Evolutionary conservation across 495 filamentous ascomycete genomes (phyloP).

Genomic region (Baudoinia panamericana): DNA sequence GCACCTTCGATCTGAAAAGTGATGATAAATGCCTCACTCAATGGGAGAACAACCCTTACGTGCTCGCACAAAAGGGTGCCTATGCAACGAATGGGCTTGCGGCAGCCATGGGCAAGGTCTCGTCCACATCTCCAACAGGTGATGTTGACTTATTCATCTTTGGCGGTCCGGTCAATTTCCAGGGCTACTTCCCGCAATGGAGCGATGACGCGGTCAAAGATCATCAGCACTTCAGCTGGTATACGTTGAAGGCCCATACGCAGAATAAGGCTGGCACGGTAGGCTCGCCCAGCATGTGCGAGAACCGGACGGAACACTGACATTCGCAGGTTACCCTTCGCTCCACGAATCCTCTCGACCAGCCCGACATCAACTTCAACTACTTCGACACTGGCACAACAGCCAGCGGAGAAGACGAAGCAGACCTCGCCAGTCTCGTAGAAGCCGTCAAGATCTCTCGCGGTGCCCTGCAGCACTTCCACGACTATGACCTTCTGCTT

Average conservation of each 20-base stretch:
- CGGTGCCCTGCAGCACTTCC: background rate
- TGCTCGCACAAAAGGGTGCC: constrained; percentile 4
- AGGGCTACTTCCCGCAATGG: constrained; percentile 8
- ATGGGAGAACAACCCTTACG: constrained; percentile 7
- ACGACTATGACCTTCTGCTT: too few species aligned
- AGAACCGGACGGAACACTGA: constrained; percentile 1
- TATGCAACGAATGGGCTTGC: constrained; percentile 10
- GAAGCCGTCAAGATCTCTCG: constrained; percentile 19
- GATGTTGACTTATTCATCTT: constrained; percentile 14
- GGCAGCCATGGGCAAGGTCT: constrained; percentile 5
- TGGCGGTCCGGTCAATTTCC: constrained; percentile 6
- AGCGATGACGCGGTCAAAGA: constrained; percentile 1
- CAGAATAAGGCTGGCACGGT: too few species aligned
- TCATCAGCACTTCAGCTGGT: constrained; percentile 6
- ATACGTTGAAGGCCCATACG: too few species aligned
- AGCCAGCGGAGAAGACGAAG: too few species aligned
- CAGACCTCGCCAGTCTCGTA: constrained; percentile 18
- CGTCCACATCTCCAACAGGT: background rate
- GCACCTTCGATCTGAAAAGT: constrained; percentile 3
- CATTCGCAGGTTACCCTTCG: constrained; percentile 9
- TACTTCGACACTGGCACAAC: constrained; percentile 20
- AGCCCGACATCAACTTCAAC: constrained; percentile 24
- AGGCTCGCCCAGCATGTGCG: too few species aligned
- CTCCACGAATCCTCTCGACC: constrained; percentile 17
- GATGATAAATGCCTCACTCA: constrained; percentile 4